phyloP scores from a whole-genome alignment of 805 yeast genomes.

The Cephaloascus albidus region DNA sequence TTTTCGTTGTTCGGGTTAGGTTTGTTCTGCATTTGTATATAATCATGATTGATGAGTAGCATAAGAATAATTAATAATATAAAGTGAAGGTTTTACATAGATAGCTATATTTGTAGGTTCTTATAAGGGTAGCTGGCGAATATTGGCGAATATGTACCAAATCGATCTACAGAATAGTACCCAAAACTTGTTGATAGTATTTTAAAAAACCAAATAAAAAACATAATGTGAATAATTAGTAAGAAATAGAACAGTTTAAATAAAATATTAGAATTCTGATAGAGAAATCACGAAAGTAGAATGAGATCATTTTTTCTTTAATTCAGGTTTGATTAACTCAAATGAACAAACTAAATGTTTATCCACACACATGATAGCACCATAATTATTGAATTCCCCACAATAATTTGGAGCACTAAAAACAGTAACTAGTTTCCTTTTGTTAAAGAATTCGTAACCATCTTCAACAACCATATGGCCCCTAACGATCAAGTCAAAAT shows the following conservation, averaged over 20 bases:
- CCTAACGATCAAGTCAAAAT: constrained; percentile 68
- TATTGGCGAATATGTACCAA: too few species aligned
- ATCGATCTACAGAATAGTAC: too few species aligned
- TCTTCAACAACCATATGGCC: constrained; percentile 91
- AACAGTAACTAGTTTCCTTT: constrained; percentile 65
- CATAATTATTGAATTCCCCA: constrained; percentile 75
- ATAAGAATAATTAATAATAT: too few species aligned
- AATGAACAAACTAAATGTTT: constrained; percentile 61
- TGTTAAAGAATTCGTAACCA: constrained; percentile 76
- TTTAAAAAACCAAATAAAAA: too few species aligned
- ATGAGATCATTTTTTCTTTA: constrained; percentile 6
- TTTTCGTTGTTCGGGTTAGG: too few species aligned
- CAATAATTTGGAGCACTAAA: constrained; percentile 81
- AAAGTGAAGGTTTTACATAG: too few species aligned
- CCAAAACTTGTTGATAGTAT: too few species aligned
- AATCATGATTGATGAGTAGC: too few species aligned
- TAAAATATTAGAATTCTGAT: neutral
- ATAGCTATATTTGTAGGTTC: too few species aligned
- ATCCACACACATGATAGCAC: constrained; percentile 71
- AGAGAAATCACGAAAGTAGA: neutral
- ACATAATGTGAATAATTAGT: too few species aligned
- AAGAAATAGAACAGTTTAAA: constrained; percentile 1
- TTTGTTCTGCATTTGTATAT: too few species aligned
- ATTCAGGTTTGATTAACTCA: constrained; percentile 55
- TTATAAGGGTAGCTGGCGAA: too few species aligned